These are phyloP conservation scores for Sporothrix schenckii DNA, from an alignment of 2,329 filamentous ascomycete species.

Conservation along the genomic window DNA sequence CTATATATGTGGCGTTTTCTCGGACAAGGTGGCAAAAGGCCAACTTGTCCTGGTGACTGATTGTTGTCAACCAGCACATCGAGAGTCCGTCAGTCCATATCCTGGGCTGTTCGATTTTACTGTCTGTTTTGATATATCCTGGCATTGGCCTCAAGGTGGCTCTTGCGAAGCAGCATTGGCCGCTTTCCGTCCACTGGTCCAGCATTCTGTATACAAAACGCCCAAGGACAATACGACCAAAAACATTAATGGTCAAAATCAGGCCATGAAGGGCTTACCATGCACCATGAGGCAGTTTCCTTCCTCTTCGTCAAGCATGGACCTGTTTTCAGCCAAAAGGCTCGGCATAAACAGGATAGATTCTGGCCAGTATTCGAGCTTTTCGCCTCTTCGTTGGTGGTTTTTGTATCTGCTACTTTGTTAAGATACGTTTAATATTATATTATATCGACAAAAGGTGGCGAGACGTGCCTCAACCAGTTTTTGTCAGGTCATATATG, in stretches of 20 bases:
- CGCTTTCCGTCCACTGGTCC: not conserved
- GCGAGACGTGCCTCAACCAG: not conserved
- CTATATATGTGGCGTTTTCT: not conserved
- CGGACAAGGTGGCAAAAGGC: not conserved
- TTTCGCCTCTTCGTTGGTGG: not conserved
- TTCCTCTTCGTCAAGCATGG: not conserved
- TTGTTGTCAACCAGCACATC: not conserved
- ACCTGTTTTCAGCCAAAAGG: conserved; percentile 16
- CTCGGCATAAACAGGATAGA: conserved; percentile 25
- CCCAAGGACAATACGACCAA: not conserved
- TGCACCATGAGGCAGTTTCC: not conserved
- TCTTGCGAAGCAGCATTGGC: not conserved
- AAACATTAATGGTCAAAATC: not conserved
- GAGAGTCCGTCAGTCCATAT: not conserved
- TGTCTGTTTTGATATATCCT: too few relatives aligned
- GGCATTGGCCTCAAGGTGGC: not conserved
- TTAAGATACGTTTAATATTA: not conserved
- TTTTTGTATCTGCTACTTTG: not conserved
- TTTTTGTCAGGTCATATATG: not conserved
- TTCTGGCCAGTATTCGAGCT: not conserved
- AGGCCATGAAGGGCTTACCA: not conserved
- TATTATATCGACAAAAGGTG: not conserved
- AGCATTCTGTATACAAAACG: not conserved
- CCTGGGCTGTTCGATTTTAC: not conserved
- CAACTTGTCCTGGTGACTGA: not conserved